Conservation (phyloP, 1,284 basidiomycete genomes). For the Wallemia ichthyophaga region DNA sequence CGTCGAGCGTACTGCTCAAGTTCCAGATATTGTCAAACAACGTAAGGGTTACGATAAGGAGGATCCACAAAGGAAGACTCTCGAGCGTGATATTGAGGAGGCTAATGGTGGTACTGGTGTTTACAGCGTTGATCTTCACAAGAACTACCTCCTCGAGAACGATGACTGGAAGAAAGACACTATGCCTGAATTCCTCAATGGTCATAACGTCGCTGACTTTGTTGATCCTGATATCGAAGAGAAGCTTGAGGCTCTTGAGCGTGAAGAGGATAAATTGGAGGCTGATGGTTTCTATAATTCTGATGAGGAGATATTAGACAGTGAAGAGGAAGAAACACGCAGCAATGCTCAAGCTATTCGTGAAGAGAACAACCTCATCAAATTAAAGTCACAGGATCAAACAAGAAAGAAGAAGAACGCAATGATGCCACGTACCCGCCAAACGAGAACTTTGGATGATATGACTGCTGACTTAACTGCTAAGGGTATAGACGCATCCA, state of each 20-base stretch:
- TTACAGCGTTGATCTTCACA: slow-evolving; percentile 60
- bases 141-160: slow-evolving; percentile 66
- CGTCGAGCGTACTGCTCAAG: slow-evolving; percentile 48
- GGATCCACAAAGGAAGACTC: slow-evolving; percentile 36
- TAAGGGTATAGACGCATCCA: slow-evolving; percentile 64
- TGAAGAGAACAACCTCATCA: slow-evolving; percentile 29
- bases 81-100: slow-evolving; percentile 49
- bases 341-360: slow-evolving; percentile 36
- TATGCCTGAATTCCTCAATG: slow-evolving; percentile 87
- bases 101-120: slow-evolving; percentile 65
- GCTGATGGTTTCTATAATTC: slow-evolving; percentile 83
- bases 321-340: slow-evolving; percentile 55
- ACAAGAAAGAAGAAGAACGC: slow-evolving; percentile 65
- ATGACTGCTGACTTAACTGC: slow-evolving; percentile 51
- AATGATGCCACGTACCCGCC: slow-evolving; percentile 54
- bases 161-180: slow-evolving; percentile 87
- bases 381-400: slow-evolving; percentile 51
- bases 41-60: slow-evolving; percentile 56
- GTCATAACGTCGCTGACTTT: slow-evolving; percentile 97
- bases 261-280: slow-evolving; percentile 77
- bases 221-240: slow-evolving; percentile 96
- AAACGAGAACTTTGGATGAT: slow-evolving; percentile 57
- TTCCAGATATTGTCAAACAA: slow-evolving; percentile 45
- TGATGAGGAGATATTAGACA: slow-evolving; percentile 48
- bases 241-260: slow-evolving; percentile 85